A percentile compares a stretch with the other conserved stretches of the same genome.
Conservation (phyloP, 495 filamentous ascomycete genomes). For the Darksidea phi region DNA sequence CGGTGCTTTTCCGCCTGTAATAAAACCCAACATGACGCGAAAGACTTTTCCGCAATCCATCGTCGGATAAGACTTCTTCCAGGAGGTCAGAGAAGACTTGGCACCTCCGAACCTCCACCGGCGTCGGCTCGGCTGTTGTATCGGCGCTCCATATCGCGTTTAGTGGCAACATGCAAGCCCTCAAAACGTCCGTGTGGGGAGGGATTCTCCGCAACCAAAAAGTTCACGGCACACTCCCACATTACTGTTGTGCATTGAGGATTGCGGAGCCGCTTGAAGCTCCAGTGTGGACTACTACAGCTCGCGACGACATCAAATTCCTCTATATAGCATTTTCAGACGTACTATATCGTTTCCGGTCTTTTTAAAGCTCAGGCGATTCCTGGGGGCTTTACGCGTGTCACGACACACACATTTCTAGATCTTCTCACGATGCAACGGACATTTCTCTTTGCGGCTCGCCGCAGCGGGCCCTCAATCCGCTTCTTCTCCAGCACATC, state of each 20-base stretch:
- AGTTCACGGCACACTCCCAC: neutral
- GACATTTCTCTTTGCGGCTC: slow-evolving; percentile 28
- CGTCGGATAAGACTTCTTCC: slow-evolving; percentile 15
- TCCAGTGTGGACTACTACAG: neutral
- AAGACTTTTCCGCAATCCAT: neutral
- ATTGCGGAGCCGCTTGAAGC: slow-evolving; percentile 25
- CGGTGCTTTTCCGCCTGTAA: no score
- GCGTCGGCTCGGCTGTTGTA: slow-evolving; percentile 26
- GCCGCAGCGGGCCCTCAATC: slow-evolving; percentile 16
- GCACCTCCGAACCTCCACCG: slow-evolving; percentile 16
- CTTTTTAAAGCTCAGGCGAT: no score
- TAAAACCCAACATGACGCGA: no score
- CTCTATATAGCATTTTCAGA: neutral
- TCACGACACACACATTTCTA: neutral
- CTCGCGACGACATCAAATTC: neutral
- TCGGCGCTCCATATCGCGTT: slow-evolving; percentile 10
- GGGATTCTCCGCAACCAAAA: slow-evolving; percentile 23
- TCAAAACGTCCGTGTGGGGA: slow-evolving; percentile 28
- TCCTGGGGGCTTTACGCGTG: no score
- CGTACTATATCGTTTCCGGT: no score
- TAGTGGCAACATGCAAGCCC: slow-evolving; percentile 10
- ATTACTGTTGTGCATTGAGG: slow-evolving; percentile 9
- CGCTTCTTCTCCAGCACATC: slow-evolving; percentile 27
- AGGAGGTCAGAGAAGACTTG: slow-evolving; percentile 2
- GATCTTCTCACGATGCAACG: slow-evolving; percentile 21